A percentile compares a stretch with the other conserved stretches of the same genome.
phyloP scores from a whole-genome alignment of 2,329 filamentous ascomycete genomes.

The Exophiala dermatitidis region DNA sequence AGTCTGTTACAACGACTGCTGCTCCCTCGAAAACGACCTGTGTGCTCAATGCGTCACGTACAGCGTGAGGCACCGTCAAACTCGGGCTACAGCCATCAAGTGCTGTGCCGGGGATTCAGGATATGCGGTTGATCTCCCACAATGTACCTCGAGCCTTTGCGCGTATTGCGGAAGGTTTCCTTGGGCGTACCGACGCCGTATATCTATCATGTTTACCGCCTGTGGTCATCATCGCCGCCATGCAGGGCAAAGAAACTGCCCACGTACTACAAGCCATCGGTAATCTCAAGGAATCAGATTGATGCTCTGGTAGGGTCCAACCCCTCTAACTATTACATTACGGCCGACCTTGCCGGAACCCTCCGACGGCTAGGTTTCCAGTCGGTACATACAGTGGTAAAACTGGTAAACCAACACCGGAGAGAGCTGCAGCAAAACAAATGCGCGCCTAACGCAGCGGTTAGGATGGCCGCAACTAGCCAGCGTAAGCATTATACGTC shows the following conservation, averaged over 20 bases:
- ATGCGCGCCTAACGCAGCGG: conserved; percentile 1
- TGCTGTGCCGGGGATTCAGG: background rate
- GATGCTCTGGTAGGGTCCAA: background rate
- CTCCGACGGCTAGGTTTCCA: conserved; percentile 9
- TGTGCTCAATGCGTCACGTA: too few relatives aligned
- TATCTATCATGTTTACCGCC: background rate
- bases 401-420: conserved; percentile 5
- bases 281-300: background rate
- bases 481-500: conserved; percentile 2
- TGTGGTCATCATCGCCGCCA: background rate
- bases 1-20: too few relatives aligned
- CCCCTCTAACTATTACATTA: conserved; percentile 7
- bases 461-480: background rate
- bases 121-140: background rate
- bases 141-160: background rate
- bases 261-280: conserved; percentile 2
- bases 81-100: background rate
- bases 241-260: background rate
- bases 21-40: too few relatives aligned
- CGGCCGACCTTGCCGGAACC: conserved; percentile 4
- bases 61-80: too few relatives aligned
- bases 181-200: background rate
- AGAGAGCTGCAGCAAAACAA: background rate
- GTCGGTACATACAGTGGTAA: conserved; percentile 5
- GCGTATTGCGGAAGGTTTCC: background rate